Percentiles rank a stretch among this genome's conserved stretches.
These are phyloP conservation scores for Trichoderma reesei DNA, from an alignment of 495 filamentous ascomycete genomes.

Conservation along the genomic window DNA sequence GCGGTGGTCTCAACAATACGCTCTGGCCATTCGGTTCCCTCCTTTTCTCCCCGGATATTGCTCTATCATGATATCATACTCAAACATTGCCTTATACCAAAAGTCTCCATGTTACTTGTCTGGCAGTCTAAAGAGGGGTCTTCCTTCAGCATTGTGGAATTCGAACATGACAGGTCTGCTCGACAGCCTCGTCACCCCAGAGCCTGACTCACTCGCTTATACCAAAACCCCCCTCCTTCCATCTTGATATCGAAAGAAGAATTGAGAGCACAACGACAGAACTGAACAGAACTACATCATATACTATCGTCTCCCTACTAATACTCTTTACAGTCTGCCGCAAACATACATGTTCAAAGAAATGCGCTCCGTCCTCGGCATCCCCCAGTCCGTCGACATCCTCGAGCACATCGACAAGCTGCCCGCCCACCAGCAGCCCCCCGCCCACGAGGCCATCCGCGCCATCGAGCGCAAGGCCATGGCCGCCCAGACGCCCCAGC, in stretches of 20 bases:
- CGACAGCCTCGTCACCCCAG: background rate
- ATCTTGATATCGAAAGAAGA: background rate
- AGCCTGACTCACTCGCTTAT: constrained; percentile 2
- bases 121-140: background rate
- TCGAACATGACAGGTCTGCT: background rate
- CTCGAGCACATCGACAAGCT: constrained; percentile 76
- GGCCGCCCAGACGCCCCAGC: constrained; percentile 65
- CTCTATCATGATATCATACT: too few relatives aligned
- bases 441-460: constrained; percentile 62
- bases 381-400: constrained; percentile 66
- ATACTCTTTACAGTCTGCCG: constrained; percentile 48
- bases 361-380: constrained; percentile 63
- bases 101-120: too few relatives aligned
- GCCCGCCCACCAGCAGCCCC: constrained; percentile 45
- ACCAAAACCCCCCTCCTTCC: background rate
- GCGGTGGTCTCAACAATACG: too few relatives aligned
- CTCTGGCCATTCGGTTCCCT: too few relatives aligned
- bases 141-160: background rate
- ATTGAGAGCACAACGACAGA: background rate
- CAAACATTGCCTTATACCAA: too few relatives aligned
- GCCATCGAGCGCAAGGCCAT: constrained; percentile 73
- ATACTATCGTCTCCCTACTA: background rate
- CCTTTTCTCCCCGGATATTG: too few relatives aligned
- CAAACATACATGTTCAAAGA: constrained; percentile 91
- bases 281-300: background rate